phyloP scores from a whole-genome alignment of 2,329 filamentous ascomycete genomes.

The Penicillium sumatraense region DNA sequence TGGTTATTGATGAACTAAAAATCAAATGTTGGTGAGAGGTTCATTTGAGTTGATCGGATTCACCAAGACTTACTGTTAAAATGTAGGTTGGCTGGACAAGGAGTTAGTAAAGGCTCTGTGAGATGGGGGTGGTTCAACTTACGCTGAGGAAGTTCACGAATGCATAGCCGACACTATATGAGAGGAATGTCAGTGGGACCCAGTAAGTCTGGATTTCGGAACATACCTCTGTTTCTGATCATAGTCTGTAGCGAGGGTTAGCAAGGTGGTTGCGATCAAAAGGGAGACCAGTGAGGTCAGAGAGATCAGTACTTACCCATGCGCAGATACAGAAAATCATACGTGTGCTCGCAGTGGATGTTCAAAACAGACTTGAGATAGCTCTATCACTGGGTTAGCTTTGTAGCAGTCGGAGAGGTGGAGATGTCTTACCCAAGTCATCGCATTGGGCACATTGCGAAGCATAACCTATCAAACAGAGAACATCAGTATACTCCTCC shows the following conservation, averaged over 20 bases:
- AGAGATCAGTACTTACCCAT: constrained; percentile 63
- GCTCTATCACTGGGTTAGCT: constrained; percentile 43
- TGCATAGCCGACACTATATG: constrained; percentile 82
- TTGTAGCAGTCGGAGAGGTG: constrained; percentile 3
- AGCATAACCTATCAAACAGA: not conserved
- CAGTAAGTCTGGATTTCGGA: not conserved
- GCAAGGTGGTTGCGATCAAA: no score
- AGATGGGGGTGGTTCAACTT: constrained; percentile 40
- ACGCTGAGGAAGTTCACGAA: constrained; percentile 94
- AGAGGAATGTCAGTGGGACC: not conserved
- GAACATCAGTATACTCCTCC: not conserved
- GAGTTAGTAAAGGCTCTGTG: constrained; percentile 42
- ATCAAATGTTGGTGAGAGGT: no score
- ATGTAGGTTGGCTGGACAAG: constrained; percentile 69
- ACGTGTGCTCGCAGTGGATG: constrained; percentile 76
- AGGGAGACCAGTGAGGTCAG: no score
- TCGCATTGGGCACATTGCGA: constrained; percentile 31
- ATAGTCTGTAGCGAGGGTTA: constrained; percentile 60
- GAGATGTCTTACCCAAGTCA: constrained; percentile 59
- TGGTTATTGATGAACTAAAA: no score
- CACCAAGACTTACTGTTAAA: constrained; percentile 68
- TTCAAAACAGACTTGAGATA: constrained; percentile 82
- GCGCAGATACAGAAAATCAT: constrained; percentile 93
- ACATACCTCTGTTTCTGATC: constrained; percentile 81
- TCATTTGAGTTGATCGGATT: no score